A percentile compares a stretch with the other conserved stretches of the same genome.
Evolutionary conservation across 2,329 filamentous ascomycete species (phyloP).

Genomic region (Calonectria ilicicola): DNA sequence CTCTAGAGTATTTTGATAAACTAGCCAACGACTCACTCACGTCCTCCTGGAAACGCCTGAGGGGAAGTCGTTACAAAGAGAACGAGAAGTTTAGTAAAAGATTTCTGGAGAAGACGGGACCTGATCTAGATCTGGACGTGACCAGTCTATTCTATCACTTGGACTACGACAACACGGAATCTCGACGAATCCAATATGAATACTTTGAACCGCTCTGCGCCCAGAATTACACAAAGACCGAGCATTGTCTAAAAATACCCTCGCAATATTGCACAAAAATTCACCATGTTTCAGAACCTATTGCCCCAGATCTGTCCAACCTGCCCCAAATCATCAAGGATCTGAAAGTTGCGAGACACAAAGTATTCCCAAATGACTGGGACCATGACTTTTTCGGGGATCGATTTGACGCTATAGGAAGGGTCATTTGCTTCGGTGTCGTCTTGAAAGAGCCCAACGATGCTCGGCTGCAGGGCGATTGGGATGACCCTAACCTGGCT

Average conservation of each 20-base stretch:
- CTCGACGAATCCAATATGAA: conserved; percentile 20
- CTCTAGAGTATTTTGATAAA: conserved; percentile 17
- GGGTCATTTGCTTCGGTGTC: conserved; percentile 29
- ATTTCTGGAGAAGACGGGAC: neutral
- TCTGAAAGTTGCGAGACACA: neutral
- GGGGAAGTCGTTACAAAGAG: neutral
- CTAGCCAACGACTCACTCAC: neutral
- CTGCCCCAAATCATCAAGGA: conserved; percentile 18
- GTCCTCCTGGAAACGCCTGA: neutral
- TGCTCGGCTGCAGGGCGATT: conserved; percentile 7
- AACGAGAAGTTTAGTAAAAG: neutral
- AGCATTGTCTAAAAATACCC: conserved; percentile 25
- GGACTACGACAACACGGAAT: conserved; percentile 14
- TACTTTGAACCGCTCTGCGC: conserved; percentile 6
- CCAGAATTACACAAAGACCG: conserved; percentile 12
- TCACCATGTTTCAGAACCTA: conserved; percentile 25
- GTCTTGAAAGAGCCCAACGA: conserved; percentile 3
- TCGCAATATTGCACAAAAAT: conserved; percentile 23
- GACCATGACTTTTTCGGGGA: neutral
- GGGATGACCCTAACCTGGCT: conserved; percentile 26
- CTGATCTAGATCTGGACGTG: neutral
- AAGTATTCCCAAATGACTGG: conserved; percentile 21
- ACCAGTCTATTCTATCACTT: conserved; percentile 10
- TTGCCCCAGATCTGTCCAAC: conserved; percentile 28
- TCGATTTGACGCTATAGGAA: conserved; percentile 13